Percentiles rank a stretch among this genome's conserved stretches.
Evolutionary conservation across 2,329 filamentous ascomycete species (phyloP).

Genomic region (Trichoderma brevicompactum): DNA sequence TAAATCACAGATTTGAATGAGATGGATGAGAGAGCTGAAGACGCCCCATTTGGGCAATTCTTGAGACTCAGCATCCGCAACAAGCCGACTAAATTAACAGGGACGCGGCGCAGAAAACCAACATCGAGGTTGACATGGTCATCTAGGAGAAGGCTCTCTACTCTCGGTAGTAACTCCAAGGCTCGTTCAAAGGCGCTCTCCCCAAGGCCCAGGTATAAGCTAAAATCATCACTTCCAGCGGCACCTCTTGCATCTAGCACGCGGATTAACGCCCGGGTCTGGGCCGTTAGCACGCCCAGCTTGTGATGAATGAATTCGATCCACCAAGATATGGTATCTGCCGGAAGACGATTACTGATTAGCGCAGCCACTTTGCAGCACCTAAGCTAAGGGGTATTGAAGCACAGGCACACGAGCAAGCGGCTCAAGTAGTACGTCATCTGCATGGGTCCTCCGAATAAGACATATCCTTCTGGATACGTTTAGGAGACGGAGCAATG

Average conservation of each 20-base stretch:
- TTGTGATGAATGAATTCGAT: constrained; percentile 50
- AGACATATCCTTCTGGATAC: too few relatives aligned
- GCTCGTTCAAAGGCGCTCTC: constrained; percentile 48
- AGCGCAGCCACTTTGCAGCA: background rate
- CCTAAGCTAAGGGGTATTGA: background rate
- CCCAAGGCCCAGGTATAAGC: constrained; percentile 44
- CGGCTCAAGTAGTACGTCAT: too few relatives aligned
- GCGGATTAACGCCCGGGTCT: constrained; percentile 51
- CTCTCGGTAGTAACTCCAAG: constrained; percentile 47
- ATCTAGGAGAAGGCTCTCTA: constrained; percentile 55
- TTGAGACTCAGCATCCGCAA: constrained; percentile 52
- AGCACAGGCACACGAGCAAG: too few relatives aligned
- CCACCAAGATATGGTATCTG: constrained; percentile 55
- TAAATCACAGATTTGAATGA: constrained; percentile 52
- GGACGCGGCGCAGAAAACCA: constrained; percentile 39
- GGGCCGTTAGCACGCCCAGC: constrained; percentile 41
- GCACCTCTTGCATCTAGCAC: constrained; percentile 53
- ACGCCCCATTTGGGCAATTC: constrained; percentile 47
- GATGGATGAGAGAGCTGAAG: constrained; percentile 32
- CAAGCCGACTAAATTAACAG: background rate
- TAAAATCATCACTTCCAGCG: constrained; percentile 47
- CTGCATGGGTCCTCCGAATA: too few relatives aligned
- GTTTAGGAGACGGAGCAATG: background rate
- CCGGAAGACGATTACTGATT: background rate
- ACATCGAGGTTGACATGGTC: constrained; percentile 52